Evolutionary conservation across 2,329 filamentous ascomycete species (phyloP).

Genomic region (Allantophomopsis lycopodina): DNA sequence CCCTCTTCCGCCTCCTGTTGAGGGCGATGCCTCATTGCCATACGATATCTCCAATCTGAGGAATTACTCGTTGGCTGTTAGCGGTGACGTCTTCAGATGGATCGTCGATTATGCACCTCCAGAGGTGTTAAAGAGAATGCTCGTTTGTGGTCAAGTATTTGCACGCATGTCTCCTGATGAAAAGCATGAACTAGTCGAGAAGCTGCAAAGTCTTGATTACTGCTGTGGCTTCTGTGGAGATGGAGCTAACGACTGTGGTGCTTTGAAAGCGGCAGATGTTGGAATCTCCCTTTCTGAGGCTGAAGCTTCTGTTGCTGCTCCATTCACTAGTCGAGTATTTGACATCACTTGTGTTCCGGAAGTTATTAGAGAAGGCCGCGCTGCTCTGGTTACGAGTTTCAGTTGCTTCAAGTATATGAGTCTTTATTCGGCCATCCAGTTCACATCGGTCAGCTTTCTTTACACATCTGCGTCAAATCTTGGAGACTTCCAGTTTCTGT

Average conservation of each 20-base stretch:
- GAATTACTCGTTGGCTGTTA: constrained; percentile 82
- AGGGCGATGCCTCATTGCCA: constrained; percentile 70
- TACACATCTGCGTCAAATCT: constrained; percentile 90
- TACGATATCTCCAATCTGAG: constrained; percentile 70
- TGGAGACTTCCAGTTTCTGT: constrained; percentile 95
- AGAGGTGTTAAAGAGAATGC: constrained; percentile 69
- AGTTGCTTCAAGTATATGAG: constrained; percentile 99
- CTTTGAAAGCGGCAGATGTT: constrained; percentile 91
- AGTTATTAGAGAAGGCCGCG: constrained; percentile 85
- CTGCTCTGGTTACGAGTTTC: constrained; percentile 94
- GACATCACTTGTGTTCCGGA: constrained; percentile 93
- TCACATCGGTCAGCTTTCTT: constrained; percentile 90
- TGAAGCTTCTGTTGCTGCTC: constrained; percentile 94
- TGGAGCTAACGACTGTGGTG: constrained; percentile 94
- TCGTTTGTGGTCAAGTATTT: constrained; percentile 84
- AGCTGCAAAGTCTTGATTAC: constrained; percentile 91
- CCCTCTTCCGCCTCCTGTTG: constrained; percentile 56
- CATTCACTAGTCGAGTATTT: constrained; percentile 89
- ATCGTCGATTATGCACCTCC: constrained; percentile 80
- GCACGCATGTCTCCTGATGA: constrained; percentile 98
- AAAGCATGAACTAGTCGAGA: constrained; percentile 95
- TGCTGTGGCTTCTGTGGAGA: constrained; percentile 94
- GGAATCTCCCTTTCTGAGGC: constrained; percentile 95
- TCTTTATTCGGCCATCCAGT: constrained; percentile 97
- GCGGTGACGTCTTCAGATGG: constrained; percentile 93